These are phyloP conservation scores for Fraxinus americana DNA, from an alignment of 257 asterid genomes.

Conservation along the genomic window DNA sequence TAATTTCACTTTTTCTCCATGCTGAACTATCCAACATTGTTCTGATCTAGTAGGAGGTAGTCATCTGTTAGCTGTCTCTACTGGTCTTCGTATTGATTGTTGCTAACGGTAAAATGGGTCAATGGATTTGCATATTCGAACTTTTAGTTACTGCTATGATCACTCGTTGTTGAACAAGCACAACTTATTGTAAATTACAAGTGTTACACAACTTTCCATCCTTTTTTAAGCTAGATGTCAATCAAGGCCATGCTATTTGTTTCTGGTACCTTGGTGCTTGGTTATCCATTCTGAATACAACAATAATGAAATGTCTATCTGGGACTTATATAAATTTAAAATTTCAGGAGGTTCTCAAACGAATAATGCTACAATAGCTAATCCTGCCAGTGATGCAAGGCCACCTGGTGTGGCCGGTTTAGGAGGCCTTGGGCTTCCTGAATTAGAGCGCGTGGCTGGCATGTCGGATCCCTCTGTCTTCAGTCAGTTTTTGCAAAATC, in stretches of 20 bases:
- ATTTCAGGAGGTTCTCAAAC: conserved; percentile 43
- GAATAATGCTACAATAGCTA: conserved; percentile 44
- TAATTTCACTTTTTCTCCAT: neutral
- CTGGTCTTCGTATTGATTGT: neutral
- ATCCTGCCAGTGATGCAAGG: conserved; percentile 44
- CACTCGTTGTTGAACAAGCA: neutral
- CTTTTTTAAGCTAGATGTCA: conserved; percentile 18
- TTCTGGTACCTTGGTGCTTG: neutral
- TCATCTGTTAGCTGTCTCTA: neutral
- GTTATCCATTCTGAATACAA: neutral
- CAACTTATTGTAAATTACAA: neutral
- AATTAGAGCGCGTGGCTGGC: conserved; percentile 33
- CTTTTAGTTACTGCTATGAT: neutral
- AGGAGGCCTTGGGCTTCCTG: conserved; percentile 56
- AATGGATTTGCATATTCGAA: neutral
- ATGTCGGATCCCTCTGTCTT: conserved; percentile 40
- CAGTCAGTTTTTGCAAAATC: conserved; percentile 52
- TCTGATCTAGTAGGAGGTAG: neutral
- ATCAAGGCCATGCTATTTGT: neutral
- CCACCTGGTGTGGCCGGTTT: conserved; percentile 43
- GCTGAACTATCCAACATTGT: neutral
- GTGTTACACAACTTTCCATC: conserved; percentile 8
- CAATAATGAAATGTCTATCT: neutral
- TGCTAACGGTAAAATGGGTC: neutral
- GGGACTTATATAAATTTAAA: conserved; percentile 20